Evolutionary conservation across 1,139 yeast species (phyloP).

Genomic region (Pichia sp.): DNA sequence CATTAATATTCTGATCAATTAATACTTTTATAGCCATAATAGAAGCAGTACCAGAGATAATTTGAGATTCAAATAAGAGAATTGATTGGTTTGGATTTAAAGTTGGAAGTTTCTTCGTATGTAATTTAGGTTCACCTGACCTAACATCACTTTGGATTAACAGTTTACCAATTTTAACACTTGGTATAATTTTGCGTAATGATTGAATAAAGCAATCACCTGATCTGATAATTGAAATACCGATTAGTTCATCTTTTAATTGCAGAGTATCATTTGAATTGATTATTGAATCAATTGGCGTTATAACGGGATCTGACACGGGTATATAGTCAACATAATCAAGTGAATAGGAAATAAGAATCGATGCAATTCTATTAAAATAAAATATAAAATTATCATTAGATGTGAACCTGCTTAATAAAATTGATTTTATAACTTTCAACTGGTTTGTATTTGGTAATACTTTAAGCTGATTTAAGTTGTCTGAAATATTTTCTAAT

Average conservation of each 20-base stretch:
- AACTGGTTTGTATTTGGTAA: constrained; percentile 63
- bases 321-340: constrained; percentile 37
- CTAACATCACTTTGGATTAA: constrained; percentile 79
- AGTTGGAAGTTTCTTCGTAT: constrained; percentile 57
- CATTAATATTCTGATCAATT: constrained; percentile 68
- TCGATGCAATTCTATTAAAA: constrained; percentile 70
- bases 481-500: not conserved
- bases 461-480: constrained; percentile 25
- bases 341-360: constrained; percentile 61
- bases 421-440: constrained; percentile 62
- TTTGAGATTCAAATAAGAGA: constrained; percentile 76
- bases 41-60: constrained; percentile 88
- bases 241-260: constrained; percentile 47
- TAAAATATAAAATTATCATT: constrained; percentile 80
- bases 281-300: constrained; percentile 38
- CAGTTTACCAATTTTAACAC: constrained; percentile 71
- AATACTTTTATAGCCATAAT: constrained; percentile 91
- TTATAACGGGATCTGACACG: constrained; percentile 30
- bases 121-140: constrained; percentile 92
- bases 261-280: constrained; percentile 33
- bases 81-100: constrained; percentile 23
- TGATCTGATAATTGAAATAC: constrained; percentile 77
- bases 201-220: constrained; percentile 90
- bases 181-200: constrained; percentile 68
- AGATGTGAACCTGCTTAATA: constrained; percentile 48